Percentiles rank a stretch among this genome's conserved stretches.
These are phyloP conservation scores for Lycium ferocissimum DNA, from an alignment of 257 asterid species.

Conservation along the genomic window DNA sequence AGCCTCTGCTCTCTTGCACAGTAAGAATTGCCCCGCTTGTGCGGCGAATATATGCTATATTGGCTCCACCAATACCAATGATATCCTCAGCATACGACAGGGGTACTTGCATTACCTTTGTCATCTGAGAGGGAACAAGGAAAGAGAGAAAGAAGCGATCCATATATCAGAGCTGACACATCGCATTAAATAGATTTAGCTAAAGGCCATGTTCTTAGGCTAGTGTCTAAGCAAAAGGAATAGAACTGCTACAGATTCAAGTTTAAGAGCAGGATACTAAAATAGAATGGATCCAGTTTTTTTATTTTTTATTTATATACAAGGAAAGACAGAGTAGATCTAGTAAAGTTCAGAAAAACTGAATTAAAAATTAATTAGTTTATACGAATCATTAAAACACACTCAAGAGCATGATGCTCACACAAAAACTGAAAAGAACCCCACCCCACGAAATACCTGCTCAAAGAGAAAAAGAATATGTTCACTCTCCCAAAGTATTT, in stretches of 20 bases:
- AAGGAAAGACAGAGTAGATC: not conserved
- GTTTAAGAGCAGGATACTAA: not conserved
- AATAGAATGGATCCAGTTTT: not conserved
- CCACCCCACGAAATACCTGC: not conserved
- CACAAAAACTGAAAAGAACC: constrained; percentile 4
- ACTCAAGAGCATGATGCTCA: not conserved
- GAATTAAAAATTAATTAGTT: not conserved
- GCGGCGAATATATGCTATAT: constrained; percentile 78
- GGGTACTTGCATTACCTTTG: constrained; percentile 88
- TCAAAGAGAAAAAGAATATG: not conserved
- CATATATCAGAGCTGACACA: constrained; percentile 5
- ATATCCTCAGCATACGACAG: constrained; percentile 86
- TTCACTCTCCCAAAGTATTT: not conserved
- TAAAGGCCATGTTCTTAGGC: not conserved
- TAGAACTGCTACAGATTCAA: not conserved
- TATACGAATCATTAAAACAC: not conserved
- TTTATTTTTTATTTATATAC: not conserved
- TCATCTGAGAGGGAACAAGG: constrained; percentile 49
- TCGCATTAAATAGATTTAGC: not conserved
- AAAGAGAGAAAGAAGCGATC: not conserved
- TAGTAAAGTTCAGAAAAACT: not conserved
- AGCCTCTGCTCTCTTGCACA: constrained; percentile 76
- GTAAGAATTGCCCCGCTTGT: constrained; percentile 78
- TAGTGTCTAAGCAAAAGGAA: not conserved
- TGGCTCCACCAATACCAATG: constrained; percentile 77